phyloP scores from a whole-genome alignment of 1,284 basidiomycete species.

The Boletus sp. region DNA sequence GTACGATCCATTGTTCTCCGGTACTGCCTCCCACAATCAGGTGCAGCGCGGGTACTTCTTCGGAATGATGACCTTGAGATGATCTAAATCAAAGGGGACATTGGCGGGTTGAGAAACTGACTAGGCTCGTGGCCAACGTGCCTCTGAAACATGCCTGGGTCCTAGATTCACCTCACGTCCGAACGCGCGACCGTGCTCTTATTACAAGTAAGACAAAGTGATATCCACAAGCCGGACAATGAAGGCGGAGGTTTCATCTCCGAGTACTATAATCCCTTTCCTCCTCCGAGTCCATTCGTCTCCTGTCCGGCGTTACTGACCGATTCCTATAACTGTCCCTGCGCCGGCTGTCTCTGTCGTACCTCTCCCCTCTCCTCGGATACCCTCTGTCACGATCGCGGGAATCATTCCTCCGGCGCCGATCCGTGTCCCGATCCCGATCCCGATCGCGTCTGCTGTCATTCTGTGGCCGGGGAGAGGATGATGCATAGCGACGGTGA shows the following conservation, averaged over 20 bases:
- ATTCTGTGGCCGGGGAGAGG: conserved; percentile 22
- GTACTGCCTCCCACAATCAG: no score
- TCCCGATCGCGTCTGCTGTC: conserved; percentile 19
- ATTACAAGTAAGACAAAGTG: not conserved
- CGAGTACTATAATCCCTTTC: conserved; percentile 23
- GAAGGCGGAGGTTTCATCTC: conserved; percentile 14
- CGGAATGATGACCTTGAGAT: no score
- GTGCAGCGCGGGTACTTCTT: no score
- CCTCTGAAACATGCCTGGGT: no score
- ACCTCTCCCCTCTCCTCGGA: conserved; percentile 14
- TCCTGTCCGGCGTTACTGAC: conserved; percentile 23
- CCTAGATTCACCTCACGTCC: no score
- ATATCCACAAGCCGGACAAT: not conserved
- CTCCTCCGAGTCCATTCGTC: conserved; percentile 20
- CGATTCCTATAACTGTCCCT: conserved; percentile 26
- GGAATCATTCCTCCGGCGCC: conserved; percentile 26
- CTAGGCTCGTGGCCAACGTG: no score
- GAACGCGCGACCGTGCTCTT: no score
- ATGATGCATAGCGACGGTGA: conserved; percentile 24
- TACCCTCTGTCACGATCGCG: conserved; percentile 21
- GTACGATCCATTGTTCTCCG: conserved; percentile 6
- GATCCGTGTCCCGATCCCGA: conserved; percentile 23
- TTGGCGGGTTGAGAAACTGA: no score
- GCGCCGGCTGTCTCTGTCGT: conserved; percentile 17
- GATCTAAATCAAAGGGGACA: no score